phyloP scores from a whole-genome alignment of 148 eudicot genomes.

The Polygonum aviculare region DNA sequence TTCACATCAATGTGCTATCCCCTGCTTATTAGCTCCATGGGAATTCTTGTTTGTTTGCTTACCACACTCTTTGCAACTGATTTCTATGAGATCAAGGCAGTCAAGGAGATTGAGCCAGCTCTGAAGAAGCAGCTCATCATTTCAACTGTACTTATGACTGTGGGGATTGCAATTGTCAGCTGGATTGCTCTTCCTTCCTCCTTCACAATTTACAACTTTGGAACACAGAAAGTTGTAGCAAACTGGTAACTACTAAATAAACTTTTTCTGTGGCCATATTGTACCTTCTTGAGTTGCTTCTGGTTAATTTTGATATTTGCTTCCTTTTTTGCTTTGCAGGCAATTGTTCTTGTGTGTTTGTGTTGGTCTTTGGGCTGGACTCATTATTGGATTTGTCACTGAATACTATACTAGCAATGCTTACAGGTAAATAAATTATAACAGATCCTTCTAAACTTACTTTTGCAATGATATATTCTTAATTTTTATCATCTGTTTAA shows the following conservation, averaged over 20 bases:
- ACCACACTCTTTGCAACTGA: slow-evolving; percentile 93
- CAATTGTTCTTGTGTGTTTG: slow-evolving; percentile 73
- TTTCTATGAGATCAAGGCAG: slow-evolving; percentile 78
- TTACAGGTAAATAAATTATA: slow-evolving; percentile 48
- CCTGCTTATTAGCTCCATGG: slow-evolving; percentile 61
- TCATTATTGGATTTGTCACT: slow-evolving; percentile 79
- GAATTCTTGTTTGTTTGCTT: slow-evolving; percentile 74
- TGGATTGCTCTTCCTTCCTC: slow-evolving; percentile 71
- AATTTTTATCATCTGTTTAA: slow-evolving; percentile 1
- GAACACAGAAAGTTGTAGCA: slow-evolving; percentile 33
- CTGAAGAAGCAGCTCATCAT: slow-evolving; percentile 75
- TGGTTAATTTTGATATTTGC: neutral
- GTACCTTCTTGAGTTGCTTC: neutral
- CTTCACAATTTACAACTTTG: slow-evolving; percentile 77
- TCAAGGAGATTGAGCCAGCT: slow-evolving; percentile 82
- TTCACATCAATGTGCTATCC: slow-evolving; percentile 77
- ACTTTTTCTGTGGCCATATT: neutral
- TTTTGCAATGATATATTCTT: neutral
- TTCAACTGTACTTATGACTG: slow-evolving; percentile 77
- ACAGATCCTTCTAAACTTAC: neutral
- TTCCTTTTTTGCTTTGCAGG: slow-evolving; percentile 35
- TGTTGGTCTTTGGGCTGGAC: slow-evolving; percentile 95
- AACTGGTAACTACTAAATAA: slow-evolving; percentile 45
- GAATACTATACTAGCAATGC: slow-evolving; percentile 94
- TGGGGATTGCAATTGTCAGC: slow-evolving; percentile 56